Conservation (phyloP, 352 stramenopile species). For the Globisporangium ultimum region DNA sequence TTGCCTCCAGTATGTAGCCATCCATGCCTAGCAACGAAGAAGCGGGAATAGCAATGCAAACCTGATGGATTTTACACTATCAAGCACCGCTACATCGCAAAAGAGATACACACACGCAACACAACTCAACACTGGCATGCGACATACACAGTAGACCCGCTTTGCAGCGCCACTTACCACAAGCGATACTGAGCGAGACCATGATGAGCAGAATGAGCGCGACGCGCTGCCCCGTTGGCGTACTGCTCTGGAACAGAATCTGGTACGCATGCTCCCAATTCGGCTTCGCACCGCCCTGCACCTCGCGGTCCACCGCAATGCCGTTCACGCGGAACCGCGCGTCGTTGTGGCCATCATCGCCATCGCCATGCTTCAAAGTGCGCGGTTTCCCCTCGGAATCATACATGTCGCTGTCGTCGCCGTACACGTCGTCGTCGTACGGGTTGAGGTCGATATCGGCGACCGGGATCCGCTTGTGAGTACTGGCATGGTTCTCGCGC, state of each 20-base stretch:
- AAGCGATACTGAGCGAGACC: constrained; percentile 64
- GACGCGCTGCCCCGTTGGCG: constrained; percentile 56
- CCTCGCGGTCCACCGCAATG: constrained; percentile 69
- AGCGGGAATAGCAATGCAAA: constrained; percentile 15
- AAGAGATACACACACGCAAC: neutral
- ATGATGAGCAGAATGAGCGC: constrained; percentile 66
- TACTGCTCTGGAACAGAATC: constrained; percentile 71
- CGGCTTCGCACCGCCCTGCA: constrained; percentile 57
- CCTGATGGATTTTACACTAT: constrained; percentile 70
- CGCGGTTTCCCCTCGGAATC: constrained; percentile 35
- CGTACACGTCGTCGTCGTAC: constrained; percentile 19
- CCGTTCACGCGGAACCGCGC: constrained; percentile 67
- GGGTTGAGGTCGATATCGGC: constrained; percentile 19
- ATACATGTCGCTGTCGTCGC: constrained; percentile 23
- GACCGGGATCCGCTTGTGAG: constrained; percentile 10
- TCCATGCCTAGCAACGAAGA: neutral
- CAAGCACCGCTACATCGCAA: constrained; percentile 43
- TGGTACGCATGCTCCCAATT: constrained; percentile 73
- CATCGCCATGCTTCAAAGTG: constrained; percentile 21
- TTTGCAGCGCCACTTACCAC: constrained; percentile 20
- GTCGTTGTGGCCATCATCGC: constrained; percentile 32
- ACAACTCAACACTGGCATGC: neutral
- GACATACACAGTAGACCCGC: too few species aligned
- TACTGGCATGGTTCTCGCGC: constrained; percentile 1
- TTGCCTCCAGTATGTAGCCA: neutral